Base-by-base conservation (phyloP, 1,284 basidiomycete species). In the Apiotrichum laibachii region DNA sequence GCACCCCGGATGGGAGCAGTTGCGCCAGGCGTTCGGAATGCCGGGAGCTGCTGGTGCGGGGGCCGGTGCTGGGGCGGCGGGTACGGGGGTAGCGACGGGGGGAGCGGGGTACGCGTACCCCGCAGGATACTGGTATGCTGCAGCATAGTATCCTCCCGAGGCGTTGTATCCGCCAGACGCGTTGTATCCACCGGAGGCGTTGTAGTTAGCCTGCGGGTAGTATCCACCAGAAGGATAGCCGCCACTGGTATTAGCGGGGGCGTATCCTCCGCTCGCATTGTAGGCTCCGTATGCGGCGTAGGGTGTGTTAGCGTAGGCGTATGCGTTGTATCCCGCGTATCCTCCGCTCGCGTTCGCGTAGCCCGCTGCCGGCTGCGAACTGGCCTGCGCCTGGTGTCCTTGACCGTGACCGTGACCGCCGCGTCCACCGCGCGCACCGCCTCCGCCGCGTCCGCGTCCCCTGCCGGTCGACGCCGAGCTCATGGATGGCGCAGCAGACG, bases 1-100 rank as follows among this genome's bases (percentile, higher is more conserved):
- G 74, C 92, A 95, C 16, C 84, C 84, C 40, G 81, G 81, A 61
- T 87, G 81, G 1, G 83, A 82, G 76, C 92, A 95, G 55, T 74
- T 76, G 50, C 73, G 57, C 74, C 73, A 77, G 35, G 70, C 62
- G 37, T 63, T 19, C 49, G 51, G 39, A 1, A 11, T 21, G 11
- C 40, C 26, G 19, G 39, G 5, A 1, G 39, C n/a, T 31, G 31
- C 51, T 9, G 31, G 26, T 7, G 58, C 62, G n/a, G 43, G 49
- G 5, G 50, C 53, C 16, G 45, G 59, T 13, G 44, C n/a, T 2
- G 49, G 26, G 0, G 33, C 7, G 15, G 31, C 21, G 2, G 21
- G 35, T 53, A 43, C 15, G 19, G 39, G 22, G 5, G 42, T 26
- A 51, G 19, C 42, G 48, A 31, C 47, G 18, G 47, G 9, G 31